Evolutionary conservation across 2,329 filamentous ascomycete species (phyloP).

Genomic region (Ceratocystis papillata): DNA sequence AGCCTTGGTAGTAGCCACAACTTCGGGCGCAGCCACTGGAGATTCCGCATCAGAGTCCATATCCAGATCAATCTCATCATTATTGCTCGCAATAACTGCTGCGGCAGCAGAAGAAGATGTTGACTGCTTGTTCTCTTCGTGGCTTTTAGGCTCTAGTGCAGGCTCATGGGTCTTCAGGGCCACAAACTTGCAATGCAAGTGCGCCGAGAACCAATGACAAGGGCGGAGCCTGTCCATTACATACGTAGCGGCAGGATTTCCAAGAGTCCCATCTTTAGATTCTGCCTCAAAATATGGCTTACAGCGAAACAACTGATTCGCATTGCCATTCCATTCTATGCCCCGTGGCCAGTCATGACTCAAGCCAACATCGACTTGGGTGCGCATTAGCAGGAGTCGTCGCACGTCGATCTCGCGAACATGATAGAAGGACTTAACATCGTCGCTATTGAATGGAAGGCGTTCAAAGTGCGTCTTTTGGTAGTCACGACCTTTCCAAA

Average conservation of each 20-base stretch:
- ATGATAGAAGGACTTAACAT: conserved; percentile 78
- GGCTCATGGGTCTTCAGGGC: conserved; percentile 51
- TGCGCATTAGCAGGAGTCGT: conserved; percentile 73
- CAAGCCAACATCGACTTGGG: conserved; percentile 79
- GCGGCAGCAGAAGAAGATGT: not conserved
- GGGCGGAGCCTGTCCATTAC: conserved; percentile 75
- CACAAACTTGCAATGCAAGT: conserved; percentile 79
- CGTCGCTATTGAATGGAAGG: conserved; percentile 67
- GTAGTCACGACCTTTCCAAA: conserved; percentile 90
- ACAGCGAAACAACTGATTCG: conserved; percentile 53
- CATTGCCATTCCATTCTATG: conserved; percentile 69
- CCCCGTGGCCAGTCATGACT: conserved; percentile 92
- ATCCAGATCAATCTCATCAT: conserved; percentile 61
- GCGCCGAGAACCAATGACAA: conserved; percentile 83
- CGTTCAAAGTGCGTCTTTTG: conserved; percentile 72
- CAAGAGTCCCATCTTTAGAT: conserved; percentile 62
- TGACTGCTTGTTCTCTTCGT: conserved; percentile 31
- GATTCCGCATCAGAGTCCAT: conserved; percentile 43
- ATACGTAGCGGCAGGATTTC: conserved; percentile 66
- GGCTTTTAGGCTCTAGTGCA: conserved; percentile 24
- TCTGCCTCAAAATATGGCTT: conserved; percentile 71
- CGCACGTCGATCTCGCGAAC: conserved; percentile 81
- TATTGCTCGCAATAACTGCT: conserved; percentile 36
- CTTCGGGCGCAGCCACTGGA: conserved; percentile 18
- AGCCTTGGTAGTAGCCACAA: not conserved